Conservation (phyloP, 345 rosid genomes). For the Dimocarpus longan region DNA sequence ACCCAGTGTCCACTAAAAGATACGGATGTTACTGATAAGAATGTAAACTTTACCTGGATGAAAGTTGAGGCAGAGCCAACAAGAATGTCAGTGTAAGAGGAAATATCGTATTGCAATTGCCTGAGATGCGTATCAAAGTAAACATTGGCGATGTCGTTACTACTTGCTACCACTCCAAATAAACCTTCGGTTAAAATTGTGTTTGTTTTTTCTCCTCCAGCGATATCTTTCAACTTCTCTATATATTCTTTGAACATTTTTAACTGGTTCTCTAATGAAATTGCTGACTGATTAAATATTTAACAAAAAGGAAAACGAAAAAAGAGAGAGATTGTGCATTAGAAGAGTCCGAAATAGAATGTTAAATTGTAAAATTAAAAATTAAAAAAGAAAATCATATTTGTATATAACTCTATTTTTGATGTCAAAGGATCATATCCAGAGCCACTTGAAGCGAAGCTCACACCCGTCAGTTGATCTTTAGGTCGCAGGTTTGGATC, state of each 20-base stretch:
- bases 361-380: too few relatives aligned
- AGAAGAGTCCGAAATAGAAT: too few relatives aligned
- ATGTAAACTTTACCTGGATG: constrained; percentile 28
- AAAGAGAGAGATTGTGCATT: neutral
- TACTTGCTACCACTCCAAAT: constrained; percentile 45
- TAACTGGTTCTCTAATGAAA: constrained; percentile 45
- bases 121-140: constrained; percentile 34
- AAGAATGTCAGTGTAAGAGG: constrained; percentile 43
- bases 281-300: constrained; percentile 31
- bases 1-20: too few relatives aligned
- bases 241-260: constrained; percentile 43
- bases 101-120: constrained; percentile 35
- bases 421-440: constrained; percentile 71
- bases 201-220: constrained; percentile 39
- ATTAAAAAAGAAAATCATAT: neutral
- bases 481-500: constrained; percentile 44
- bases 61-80: constrained; percentile 35
- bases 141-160: constrained; percentile 53
- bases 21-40: neutral
- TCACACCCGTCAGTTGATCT: constrained; percentile 70
- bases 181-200: constrained; percentile 35
- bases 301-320: neutral
- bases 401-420: constrained; percentile 42
- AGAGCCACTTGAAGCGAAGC: constrained; percentile 72
- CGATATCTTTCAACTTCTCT: constrained; percentile 35